Conservation (phyloP, 495 filamentous ascomycete genomes). For the Podospora fimiseda region DNA sequence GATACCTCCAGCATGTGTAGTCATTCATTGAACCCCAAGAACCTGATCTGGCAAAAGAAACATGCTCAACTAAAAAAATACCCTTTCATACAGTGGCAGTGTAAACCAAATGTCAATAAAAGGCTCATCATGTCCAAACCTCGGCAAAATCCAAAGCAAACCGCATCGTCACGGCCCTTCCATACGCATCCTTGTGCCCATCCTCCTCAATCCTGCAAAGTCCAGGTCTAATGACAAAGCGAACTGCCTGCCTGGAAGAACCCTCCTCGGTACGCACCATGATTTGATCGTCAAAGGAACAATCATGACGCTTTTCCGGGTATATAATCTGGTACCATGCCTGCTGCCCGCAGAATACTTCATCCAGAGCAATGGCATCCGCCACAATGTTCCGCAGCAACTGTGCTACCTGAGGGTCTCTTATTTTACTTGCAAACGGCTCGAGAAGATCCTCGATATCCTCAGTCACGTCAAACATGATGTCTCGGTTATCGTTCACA, state of each 20-base stretch:
- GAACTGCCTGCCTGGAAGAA: background rate
- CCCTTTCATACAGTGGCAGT: no score
- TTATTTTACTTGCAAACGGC: background rate
- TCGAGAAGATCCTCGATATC: background rate
- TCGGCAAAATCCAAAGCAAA: background rate
- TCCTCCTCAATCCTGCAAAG: background rate
- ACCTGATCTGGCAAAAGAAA: no score
- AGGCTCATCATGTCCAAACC: background rate
- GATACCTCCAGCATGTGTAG: no score
- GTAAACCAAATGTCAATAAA: no score
- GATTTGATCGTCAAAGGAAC: background rate
- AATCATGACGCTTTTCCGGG: background rate
- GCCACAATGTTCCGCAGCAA: background rate
- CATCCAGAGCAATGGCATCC: background rate
- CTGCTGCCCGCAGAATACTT: background rate
- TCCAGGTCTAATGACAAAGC: background rate
- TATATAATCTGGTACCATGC: background rate
- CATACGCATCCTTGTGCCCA: background rate
- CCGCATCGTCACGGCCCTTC: no score
- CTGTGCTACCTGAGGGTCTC: background rate
- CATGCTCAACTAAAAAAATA: no score
- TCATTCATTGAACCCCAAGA: no score
- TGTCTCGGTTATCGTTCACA: background rate
- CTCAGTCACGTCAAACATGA: background rate
- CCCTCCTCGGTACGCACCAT: background rate